Percentiles rank a stretch among this genome's conserved stretches.
These are phyloP conservation scores for Collybia mongolica DNA, from an alignment of 768 basidiomycete species.

Conservation along the genomic window DNA sequence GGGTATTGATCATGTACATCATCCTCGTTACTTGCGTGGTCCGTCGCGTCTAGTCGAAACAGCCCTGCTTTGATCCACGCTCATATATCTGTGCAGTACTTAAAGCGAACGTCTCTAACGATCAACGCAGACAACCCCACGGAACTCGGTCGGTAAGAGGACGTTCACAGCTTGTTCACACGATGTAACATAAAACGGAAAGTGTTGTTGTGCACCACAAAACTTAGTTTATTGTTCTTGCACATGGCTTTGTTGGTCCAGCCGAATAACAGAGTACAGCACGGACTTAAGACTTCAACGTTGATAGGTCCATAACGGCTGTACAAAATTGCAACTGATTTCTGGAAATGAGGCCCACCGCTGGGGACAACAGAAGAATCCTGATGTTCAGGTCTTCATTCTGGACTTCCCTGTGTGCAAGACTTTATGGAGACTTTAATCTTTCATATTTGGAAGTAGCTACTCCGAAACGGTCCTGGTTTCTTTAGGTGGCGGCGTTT, in stretches of 20 bases:
- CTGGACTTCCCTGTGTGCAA: conserved; percentile 2
- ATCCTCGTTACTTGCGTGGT: conserved; percentile 7
- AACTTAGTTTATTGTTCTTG: conserved; percentile 8
- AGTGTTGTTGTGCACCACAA: conserved; percentile 8
- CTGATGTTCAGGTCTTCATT: conserved; percentile 10
- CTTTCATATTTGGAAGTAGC: conserved; percentile 10
- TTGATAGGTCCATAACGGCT: conserved; percentile 12
- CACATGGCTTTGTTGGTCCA: too few relatives aligned
- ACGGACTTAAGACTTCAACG: conserved; percentile 12
- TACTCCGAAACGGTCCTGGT: conserved; percentile 6
- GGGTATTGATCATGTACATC: conserved; percentile 12
- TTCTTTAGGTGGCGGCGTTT: conserved; percentile 1
- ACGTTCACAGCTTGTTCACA: conserved; percentile 8
- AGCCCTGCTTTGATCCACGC: conserved; percentile 7
- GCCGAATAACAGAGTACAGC: neutral
- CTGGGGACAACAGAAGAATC: conserved; percentile 10
- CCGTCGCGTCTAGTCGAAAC: conserved; percentile 7
- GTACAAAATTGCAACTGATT: conserved; percentile 12
- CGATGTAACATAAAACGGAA: conserved; percentile 11
- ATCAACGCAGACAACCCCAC: conserved; percentile 9
- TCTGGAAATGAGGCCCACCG: conserved; percentile 7
- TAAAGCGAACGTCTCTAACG: conserved; percentile 7
- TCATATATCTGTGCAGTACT: conserved; percentile 5
- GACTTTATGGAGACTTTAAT: conserved; percentile 4
- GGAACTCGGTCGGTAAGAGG: conserved; percentile 9